Evolutionary conservation across 148 eudicot species (phyloP).

Genomic region (Cornus controversa): DNA sequence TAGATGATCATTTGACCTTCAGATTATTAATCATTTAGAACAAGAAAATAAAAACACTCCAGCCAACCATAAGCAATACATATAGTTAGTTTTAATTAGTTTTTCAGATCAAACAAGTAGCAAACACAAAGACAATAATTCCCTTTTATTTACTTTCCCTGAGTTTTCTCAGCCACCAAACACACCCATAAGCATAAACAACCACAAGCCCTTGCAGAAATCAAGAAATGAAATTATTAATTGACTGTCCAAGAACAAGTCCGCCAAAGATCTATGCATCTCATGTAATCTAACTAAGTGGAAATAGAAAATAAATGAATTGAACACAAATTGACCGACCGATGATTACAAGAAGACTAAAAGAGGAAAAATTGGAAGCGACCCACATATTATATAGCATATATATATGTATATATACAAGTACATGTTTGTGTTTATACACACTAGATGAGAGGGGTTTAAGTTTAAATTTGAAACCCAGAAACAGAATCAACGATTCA

Average conservation of each 20-base stretch:
- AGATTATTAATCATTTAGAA: not conserved
- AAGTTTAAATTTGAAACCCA: constrained; percentile 1
- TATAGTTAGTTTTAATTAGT: not conserved
- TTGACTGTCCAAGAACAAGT: not conserved
- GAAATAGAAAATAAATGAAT: not conserved
- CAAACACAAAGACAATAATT: not conserved
- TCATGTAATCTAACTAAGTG: not conserved
- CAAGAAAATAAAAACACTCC: not conserved
- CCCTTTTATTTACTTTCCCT: not conserved
- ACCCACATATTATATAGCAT: not conserved
- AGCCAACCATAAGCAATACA: not conserved
- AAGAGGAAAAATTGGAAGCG: not conserved
- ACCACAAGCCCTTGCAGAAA: not conserved
- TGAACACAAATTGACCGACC: not conserved
- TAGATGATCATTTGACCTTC: not conserved
- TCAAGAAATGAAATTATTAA: not conserved
- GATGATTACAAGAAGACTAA: not conserved
- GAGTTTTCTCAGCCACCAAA: constrained; percentile 8
- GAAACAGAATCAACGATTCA: not conserved
- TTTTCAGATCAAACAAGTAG: not conserved
- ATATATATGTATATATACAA: not conserved
- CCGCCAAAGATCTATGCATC: not conserved
- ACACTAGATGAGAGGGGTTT: not conserved
- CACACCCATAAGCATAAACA: not conserved
- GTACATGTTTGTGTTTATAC: too few species aligned